These are phyloP conservation scores for Pythium vanterpoolii DNA, from an alignment of 352 stramenopile genomes.

Conservation along the genomic window DNA sequence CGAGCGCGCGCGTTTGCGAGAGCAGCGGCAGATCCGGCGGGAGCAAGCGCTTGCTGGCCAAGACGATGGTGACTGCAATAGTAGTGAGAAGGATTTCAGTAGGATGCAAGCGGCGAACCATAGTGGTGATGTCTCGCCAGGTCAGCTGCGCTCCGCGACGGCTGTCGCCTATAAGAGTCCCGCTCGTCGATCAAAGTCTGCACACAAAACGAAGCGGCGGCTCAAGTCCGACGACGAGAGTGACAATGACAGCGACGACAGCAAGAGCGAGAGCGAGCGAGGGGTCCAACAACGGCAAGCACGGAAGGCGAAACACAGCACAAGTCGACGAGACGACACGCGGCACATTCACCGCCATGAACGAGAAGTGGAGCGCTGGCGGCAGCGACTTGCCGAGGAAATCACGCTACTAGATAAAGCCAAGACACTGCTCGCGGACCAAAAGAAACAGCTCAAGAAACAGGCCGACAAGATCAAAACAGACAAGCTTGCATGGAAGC, in stretches of 20 bases:
- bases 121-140: conserved; percentile 8
- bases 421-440: conserved; percentile 32
- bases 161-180: background rate
- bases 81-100: background rate
- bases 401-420: conserved; percentile 44
- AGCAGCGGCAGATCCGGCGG: conserved; percentile 12
- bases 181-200: background rate
- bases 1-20: conserved; percentile 6
- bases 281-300: conserved; percentile 8
- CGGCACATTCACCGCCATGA: conserved; percentile 1
- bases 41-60: conserved; percentile 15
- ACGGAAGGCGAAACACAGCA: background rate
- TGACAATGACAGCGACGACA: background rate
- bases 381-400: conserved; percentile 43
- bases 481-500: conserved; percentile 52
- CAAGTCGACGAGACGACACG: background rate
- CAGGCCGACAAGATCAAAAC: conserved; percentile 50
- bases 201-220: background rate
- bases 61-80: background rate
- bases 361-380: conserved; percentile 29
- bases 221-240: background rate
- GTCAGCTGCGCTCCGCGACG: conserved; percentile 1
- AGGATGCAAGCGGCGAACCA: background rate
- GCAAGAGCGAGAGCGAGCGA: background rate
- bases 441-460: conserved; percentile 48